These are phyloP conservation scores for Fusarium compactum DNA, from an alignment of 2,329 filamentous ascomycete species.

Conservation along the genomic window DNA sequence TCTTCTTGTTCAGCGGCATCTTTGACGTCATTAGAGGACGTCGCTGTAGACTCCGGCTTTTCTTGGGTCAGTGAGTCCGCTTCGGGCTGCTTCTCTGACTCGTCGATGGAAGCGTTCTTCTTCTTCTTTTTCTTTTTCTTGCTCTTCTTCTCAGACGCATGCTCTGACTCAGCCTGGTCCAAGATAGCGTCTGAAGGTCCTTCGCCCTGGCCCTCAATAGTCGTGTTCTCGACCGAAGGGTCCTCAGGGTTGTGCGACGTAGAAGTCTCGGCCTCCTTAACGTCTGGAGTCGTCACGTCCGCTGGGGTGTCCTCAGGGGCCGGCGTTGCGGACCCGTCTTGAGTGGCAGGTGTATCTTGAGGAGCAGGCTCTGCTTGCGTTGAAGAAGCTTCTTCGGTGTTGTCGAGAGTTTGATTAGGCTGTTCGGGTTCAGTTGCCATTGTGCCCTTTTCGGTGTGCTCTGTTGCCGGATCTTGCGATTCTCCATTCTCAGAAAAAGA, in stretches of 20 bases:
- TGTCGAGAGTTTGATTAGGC: constrained; percentile 2
- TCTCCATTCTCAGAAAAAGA: constrained; percentile 30
- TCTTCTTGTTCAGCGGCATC: constrained; percentile 13
- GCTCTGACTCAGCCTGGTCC: constrained; percentile 21
- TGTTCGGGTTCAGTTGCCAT: constrained; percentile 25
- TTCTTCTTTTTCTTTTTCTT: constrained; percentile 57
- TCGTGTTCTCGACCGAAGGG: constrained; percentile 2
- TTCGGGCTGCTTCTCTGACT: constrained; percentile 33
- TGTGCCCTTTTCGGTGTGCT: constrained; percentile 19
- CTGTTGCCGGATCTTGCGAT: constrained; percentile 10
- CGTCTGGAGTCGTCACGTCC: background rate
- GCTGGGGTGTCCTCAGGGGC: background rate
- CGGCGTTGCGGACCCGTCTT: background rate
- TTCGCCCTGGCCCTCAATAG: constrained; percentile 18
- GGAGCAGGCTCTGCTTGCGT: background rate
- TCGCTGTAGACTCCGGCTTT: constrained; percentile 7
- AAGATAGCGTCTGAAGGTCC: background rate
- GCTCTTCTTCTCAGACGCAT: constrained; percentile 39
- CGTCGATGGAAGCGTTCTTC: constrained; percentile 35
- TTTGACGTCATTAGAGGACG: constrained; percentile 10
- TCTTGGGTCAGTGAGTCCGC: constrained; percentile 22
- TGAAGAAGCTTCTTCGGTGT: constrained; percentile 4
- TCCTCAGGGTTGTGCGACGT: background rate
- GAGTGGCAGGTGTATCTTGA: background rate
- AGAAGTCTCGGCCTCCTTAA: constrained; percentile 11